Base-by-base conservation (phyloP, 441 rosid species). In the Isatis lusitanica region DNA sequence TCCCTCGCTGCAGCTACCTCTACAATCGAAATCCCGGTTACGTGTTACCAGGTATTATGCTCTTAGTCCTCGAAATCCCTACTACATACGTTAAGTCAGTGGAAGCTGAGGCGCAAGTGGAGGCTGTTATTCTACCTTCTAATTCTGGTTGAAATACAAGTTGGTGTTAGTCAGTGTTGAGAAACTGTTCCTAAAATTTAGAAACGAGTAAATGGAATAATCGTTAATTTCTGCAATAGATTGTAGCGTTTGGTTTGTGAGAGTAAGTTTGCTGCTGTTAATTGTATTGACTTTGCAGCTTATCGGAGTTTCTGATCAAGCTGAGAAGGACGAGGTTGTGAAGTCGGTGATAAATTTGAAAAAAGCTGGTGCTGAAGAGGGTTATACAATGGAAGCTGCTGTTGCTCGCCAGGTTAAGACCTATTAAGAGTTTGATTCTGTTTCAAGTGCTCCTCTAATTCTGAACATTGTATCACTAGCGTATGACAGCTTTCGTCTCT, bases 301-400 rank as follows among this genome's bases (percentile, higher is more conserved):
- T 43, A 66, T 94, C 65, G 98, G 99, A 46, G 84, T 83, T 71
- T 82, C 88, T 72, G 85, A 78, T 73, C 78, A 85, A 80, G 91
- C 94, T 9, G 99, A 94, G 83, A 94, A 92, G 75, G 99, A 94
- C 79, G 98, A 89, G 82, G 86, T 94, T 6, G 98, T 92, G 8
- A 94, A 92, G 80, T 79, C 93, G 1, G 96, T 89, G 21, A 78
- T 89, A 86, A 82, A 84, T 74, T 79, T 92, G 85, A 94, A 87
- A 81, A 83, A 80, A 36, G 82, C 84, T 56, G 96, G 90, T 64
- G 80, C 86, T 42, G 99, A 94, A 65, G 99, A 94, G 56, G 97
- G 99, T 39, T 94, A 90, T 78, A 92, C 98, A 1, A 79, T 82
- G 86, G 97, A 90, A 63, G 87, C 90, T 40, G 75, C 87, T 59